phyloP scores from a whole-genome alignment of 1,139 yeast genomes.

The Candida neerlandica region DNA sequence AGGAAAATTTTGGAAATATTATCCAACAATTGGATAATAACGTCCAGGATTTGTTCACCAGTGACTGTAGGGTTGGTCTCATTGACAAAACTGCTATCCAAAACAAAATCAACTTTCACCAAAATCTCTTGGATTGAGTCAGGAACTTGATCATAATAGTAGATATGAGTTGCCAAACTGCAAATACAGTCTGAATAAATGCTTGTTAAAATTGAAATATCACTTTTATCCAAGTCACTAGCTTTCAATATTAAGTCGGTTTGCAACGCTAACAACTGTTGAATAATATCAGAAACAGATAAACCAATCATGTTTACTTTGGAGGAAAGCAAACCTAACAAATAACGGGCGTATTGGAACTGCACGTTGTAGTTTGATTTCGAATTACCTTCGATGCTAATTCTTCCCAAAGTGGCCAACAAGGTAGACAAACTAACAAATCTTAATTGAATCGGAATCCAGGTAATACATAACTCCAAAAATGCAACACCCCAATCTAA shows the following conservation, averaged over 20 bases:
- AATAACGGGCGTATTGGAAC: slow-evolving; percentile 50
- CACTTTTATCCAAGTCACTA: slow-evolving; percentile 21
- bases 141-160: slow-evolving; percentile 78
- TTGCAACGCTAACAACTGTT: slow-evolving; percentile 64
- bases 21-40: slow-evolving; percentile 34
- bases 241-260: slow-evolving; percentile 42
- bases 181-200: slow-evolving; percentile 54
- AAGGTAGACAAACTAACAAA: slow-evolving; percentile 62
- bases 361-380: slow-evolving; percentile 40
- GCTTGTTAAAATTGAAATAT: slow-evolving; percentile 28
- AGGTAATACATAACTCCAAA: slow-evolving; percentile 66
- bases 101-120: slow-evolving; percentile 37
- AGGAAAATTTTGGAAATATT: slow-evolving; percentile 37
- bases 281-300: slow-evolving; percentile 80
- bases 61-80: slow-evolving; percentile 13
- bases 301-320: slow-evolving; percentile 86
- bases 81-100: slow-evolving; percentile 25
- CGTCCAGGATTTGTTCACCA: slow-evolving; percentile 23
- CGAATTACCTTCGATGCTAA: slow-evolving; percentile 23
- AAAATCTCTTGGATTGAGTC: slow-evolving; percentile 68
- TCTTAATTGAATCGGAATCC: slow-evolving; percentile 88
- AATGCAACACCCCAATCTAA: slow-evolving; percentile 57
- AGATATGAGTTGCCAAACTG: slow-evolving; percentile 68
- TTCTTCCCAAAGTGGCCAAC: slow-evolving; percentile 31
- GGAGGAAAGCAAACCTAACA: slow-evolving; percentile 65